Evolutionary conservation across 1,139 yeast species (phyloP).

Genomic region (Sugiyamaella paludigena): DNA sequence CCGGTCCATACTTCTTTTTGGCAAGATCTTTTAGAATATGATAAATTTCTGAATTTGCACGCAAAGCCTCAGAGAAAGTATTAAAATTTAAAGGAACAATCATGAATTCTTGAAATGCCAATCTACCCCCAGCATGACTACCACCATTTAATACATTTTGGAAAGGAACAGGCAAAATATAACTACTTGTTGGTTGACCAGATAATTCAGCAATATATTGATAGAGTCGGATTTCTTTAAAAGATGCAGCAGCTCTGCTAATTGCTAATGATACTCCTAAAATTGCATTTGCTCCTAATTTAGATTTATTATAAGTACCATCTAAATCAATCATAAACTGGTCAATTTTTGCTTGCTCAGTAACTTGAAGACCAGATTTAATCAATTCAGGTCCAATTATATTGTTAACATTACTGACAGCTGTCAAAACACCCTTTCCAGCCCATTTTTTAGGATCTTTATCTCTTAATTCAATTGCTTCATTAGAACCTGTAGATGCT

Average conservation of each 20-base stretch:
- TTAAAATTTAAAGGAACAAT: slow-evolving; percentile 89
- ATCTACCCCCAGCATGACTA: slow-evolving; percentile 98
- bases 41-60: slow-evolving; percentile 96
- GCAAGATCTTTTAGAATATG: slow-evolving; percentile 88
- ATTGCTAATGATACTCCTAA: slow-evolving; percentile 92
- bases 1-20: slow-evolving; percentile 89
- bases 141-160: slow-evolving; percentile 98
- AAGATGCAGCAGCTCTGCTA: slow-evolving; percentile 95
- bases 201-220: slow-evolving; percentile 76
- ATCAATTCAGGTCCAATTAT: slow-evolving; percentile 85
- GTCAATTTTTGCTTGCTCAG: slow-evolving; percentile 77
- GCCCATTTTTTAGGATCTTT: slow-evolving; percentile 91
- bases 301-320: slow-evolving; percentile 92
- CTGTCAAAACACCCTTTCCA: slow-evolving; percentile 93
- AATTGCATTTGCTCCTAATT: slow-evolving; percentile 94
- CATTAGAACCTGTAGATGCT: slow-evolving; percentile 94
- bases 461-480: slow-evolving; percentile 94
- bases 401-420: slow-evolving; percentile 86
- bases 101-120: slow-evolving; percentile 99
- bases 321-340: slow-evolving; percentile 74
- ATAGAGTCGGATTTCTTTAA: slow-evolving; percentile 82
- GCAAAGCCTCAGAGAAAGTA: slow-evolving; percentile 86
- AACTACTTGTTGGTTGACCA: slow-evolving; percentile 60
- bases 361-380: slow-evolving; percentile 68
- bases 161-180: slow-evolving; percentile 92